Evolutionary conservation across 2,329 filamentous ascomycete genomes (phyloP), one percentile per base, ranked within the genome.

Genomic region (Exserohilum rostratum): DNA sequence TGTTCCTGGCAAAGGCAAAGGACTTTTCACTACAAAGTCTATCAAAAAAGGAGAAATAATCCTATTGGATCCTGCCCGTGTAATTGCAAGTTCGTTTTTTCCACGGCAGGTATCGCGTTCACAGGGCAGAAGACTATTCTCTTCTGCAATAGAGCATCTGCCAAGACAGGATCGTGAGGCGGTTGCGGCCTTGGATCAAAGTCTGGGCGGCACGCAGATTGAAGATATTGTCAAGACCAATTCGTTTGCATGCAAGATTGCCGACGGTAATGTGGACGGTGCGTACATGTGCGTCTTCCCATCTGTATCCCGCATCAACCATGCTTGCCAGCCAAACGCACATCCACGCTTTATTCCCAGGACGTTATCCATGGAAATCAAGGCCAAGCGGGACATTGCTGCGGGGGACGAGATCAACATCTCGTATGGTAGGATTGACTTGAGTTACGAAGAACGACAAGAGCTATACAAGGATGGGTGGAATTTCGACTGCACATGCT

Each of bases 271-370:
- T 6, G 47, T 55, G 25, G 62, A 54, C 11, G 62, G 65, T 17
- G 62, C 55, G 4, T 68, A 68, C 44, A 58, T 68, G 46, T 67
- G 66, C 47, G 54, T 68, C 6, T 68, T 66, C 38, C 63, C 66
- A 2, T 52, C 51, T 11, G 61, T 68, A 2, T 55, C 63, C 35
- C 53, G 66, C 2, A 67, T 68, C 45, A 68, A 68, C 17, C 66
- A 68, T 33, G 65, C 64, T 9, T 68, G 66, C 25, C 55, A 50
- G 7, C 63, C 66, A 1, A 68, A 67, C 20, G 60, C 66, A 15
- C 59, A 66, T 52, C 63, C 63, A 27, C 50, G 62, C 22, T 66
- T 68, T 39, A 54, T 66, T 17, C 62, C 60, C 5, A 43, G 35
- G 39, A 60, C 55, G 5, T 35, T 68, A 30, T 33, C 59, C 20